Percentiles rank a stretch among this genome's conserved stretches.
Evolutionary conservation across 2,329 filamentous ascomycete species (phyloP).

Genomic region (Periconia sp.): DNA sequence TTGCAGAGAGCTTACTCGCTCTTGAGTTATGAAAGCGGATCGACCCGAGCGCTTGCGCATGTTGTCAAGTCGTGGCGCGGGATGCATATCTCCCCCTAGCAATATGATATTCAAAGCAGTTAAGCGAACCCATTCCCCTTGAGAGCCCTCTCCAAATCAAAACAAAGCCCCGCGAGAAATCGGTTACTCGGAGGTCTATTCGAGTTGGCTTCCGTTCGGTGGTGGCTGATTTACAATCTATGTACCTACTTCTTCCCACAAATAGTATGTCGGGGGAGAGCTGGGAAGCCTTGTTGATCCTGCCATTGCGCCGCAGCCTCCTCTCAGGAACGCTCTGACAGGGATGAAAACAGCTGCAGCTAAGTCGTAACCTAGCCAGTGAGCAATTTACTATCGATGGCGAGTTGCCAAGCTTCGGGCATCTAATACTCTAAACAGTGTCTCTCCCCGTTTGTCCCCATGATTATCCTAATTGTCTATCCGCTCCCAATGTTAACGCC

Average conservation of each 20-base stretch:
- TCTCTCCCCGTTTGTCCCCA: conserved; percentile 17
- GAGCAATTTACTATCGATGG: conserved; percentile 34
- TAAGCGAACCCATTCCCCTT: conserved; percentile 17
- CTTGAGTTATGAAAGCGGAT: conserved; percentile 17
- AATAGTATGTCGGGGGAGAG: conserved; percentile 21
- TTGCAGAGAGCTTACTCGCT: background rate
- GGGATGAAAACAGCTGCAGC: conserved; percentile 14
- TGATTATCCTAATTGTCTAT: conserved; percentile 15
- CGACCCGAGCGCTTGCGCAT: conserved; percentile 21
- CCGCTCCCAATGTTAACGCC: conserved; percentile 25
- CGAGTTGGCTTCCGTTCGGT: conserved; percentile 14
- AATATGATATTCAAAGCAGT: conserved; percentile 12
- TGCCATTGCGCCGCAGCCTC: conserved; percentile 4
- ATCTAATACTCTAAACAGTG: conserved; percentile 18
- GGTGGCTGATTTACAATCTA: conserved; percentile 12
- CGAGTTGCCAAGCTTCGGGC: conserved; percentile 29
- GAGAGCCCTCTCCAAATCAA: conserved; percentile 15
- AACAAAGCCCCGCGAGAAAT: conserved; percentile 9
- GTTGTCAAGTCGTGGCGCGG: conserved; percentile 12
- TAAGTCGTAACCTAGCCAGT: conserved; percentile 33
- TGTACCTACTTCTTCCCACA: conserved; percentile 15
- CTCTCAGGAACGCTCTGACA: conserved; percentile 13
- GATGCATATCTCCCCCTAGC: conserved; percentile 12
- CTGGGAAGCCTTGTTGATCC: conserved; percentile 18
- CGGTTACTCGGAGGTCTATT: conserved; percentile 5